Percentiles rank a stretch among this genome's conserved stretches.
These are phyloP conservation scores for Paspalum notatum DNA, from an alignment of 176 grass and related monocot species.

Conservation along the genomic window DNA sequence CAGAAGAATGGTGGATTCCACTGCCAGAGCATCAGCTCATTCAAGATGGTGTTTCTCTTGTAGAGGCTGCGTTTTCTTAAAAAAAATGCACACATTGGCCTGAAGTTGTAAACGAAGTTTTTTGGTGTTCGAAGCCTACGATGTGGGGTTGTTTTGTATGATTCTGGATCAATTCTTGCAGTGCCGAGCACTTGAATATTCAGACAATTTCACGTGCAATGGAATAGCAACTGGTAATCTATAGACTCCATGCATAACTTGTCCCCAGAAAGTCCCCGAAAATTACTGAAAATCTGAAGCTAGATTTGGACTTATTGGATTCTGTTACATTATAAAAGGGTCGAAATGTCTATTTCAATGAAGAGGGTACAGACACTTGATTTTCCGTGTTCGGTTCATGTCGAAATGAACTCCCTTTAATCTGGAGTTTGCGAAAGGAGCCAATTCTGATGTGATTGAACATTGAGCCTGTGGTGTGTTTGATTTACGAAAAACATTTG, in stretches of 20 bases:
- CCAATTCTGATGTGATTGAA: no score
- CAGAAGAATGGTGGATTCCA: conserved; percentile 43
- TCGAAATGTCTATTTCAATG: no score
- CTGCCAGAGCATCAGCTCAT: conserved; percentile 41
- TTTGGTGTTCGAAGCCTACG: conserved; percentile 13
- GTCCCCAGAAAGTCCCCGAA: not conserved
- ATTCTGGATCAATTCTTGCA: conserved; percentile 34
- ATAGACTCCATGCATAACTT: not conserved
- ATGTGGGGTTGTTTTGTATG: conserved; percentile 34
- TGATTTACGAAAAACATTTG: no score
- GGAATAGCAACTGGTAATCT: not conserved
- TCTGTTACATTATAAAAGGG: no score
- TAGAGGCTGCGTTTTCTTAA: conserved; percentile 36
- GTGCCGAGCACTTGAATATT: conserved; percentile 3
- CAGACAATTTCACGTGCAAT: not conserved
- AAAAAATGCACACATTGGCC: conserved; percentile 8
- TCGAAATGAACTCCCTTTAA: no score
- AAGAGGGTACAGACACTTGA: no score
- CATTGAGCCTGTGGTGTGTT: no score
- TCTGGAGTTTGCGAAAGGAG: no score
- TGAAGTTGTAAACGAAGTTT: conserved; percentile 4
- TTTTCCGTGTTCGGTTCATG: no score
- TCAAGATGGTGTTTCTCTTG: conserved; percentile 52
- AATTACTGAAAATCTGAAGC: not conserved
- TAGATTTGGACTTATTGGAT: no score